These are phyloP conservation scores for Leccinum imitatum DNA, from an alignment of 768 basidiomycete species.

Conservation along the genomic window DNA sequence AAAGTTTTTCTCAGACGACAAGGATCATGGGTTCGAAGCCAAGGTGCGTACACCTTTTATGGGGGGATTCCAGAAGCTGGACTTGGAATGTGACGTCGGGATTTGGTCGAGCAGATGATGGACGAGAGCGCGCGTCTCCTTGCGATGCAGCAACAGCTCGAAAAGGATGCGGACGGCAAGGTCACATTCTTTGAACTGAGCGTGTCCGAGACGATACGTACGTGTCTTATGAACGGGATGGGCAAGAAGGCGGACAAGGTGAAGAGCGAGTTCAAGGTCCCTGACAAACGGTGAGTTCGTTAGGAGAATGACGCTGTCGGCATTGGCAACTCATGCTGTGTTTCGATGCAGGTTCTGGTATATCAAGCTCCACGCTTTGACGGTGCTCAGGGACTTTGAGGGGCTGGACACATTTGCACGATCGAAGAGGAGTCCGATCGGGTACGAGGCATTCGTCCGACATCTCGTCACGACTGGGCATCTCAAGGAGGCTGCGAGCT, in stretches of 20 bases:
- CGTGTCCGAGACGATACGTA: constrained; percentile 82
- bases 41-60: constrained; percentile 50
- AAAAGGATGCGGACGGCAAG: constrained; percentile 80
- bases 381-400: constrained; percentile 80
- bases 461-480: constrained; percentile 76
- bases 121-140: constrained; percentile 83
- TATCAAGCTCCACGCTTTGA: constrained; percentile 82
- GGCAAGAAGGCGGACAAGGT: constrained; percentile 87
- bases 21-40: constrained; percentile 86
- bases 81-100: neutral
- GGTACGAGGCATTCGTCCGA: constrained; percentile 88
- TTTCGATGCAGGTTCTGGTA: constrained; percentile 78
- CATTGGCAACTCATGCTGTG: neutral
- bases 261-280: constrained; percentile 87
- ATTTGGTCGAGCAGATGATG: constrained; percentile 65
- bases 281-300: constrained; percentile 80
- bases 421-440: constrained; percentile 89
- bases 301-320: neutral
- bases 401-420: constrained; percentile 82
- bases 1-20: constrained; percentile 94
- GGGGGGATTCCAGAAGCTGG: neutral
- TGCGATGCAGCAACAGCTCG: constrained; percentile 78
- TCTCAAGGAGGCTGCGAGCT: constrained; percentile 70
- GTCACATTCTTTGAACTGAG: constrained; percentile 80
- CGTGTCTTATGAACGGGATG: constrained; percentile 75